Conservation (phyloP, 164 flowering plant genomes). For the Sextonia rubra region DNA sequence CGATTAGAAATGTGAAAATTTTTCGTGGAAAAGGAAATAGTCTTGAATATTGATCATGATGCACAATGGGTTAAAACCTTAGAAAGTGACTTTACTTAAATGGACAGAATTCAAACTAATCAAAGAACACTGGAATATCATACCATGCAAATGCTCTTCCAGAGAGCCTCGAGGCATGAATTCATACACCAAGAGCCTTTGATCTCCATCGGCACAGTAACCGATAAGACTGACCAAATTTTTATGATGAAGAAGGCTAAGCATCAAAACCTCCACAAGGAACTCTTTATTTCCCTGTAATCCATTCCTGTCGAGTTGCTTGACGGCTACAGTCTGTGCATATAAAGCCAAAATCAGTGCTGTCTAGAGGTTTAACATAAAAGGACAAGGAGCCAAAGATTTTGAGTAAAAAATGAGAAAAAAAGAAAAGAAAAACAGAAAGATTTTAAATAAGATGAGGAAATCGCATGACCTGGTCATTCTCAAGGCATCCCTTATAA, state of each 20-base stretch:
- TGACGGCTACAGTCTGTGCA: conserved; percentile 30
- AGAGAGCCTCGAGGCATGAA: conserved; percentile 32
- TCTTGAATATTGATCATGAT: neutral
- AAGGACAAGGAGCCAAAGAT: neutral
- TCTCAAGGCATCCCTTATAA: conserved; percentile 29
- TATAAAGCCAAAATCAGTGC: conserved; percentile 4
- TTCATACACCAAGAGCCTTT: conserved; percentile 35
- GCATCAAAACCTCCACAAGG: conserved; percentile 32
- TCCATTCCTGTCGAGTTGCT: conserved; percentile 36
- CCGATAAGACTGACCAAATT: conserved; percentile 35
- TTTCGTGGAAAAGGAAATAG: neutral
- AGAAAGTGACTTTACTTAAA: neutral
- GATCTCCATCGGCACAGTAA: conserved; percentile 42
- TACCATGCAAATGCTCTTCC: conserved; percentile 39
- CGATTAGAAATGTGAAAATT: neutral
- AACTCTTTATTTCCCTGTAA: conserved; percentile 36
- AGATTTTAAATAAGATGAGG: neutral
- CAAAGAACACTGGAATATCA: neutral
- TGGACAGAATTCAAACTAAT: neutral
- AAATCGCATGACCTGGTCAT: conserved; percentile 20
- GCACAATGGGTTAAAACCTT: neutral
- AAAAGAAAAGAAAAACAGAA: neutral
- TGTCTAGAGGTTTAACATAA: neutral
- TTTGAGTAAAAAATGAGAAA: neutral
- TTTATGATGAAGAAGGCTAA: conserved; percentile 34